These are phyloP conservation scores for Podospora pseudocomata DNA, from an alignment of 495 filamentous ascomycete species.

Conservation along the genomic window DNA sequence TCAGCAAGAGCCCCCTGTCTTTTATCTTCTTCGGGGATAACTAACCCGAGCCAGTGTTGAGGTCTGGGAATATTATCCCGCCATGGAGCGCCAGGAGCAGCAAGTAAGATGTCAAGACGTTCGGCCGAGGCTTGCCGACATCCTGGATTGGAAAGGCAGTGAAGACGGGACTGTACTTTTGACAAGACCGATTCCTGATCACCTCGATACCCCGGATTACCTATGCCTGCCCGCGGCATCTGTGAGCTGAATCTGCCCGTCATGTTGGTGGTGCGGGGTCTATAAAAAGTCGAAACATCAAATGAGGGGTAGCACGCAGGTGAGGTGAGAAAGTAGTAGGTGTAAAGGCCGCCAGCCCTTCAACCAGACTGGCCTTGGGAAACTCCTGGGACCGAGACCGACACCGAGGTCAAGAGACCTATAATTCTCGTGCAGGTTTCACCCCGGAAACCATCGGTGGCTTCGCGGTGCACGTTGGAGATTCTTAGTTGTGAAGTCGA, in stretches of 20 bases:
- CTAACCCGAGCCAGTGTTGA: neutral
- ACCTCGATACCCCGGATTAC: neutral
- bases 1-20: neutral
- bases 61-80: neutral
- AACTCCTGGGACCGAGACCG: neutral
- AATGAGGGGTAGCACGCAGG: slow-evolving; percentile 5
- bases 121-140: neutral
- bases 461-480: neutral
- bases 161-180: neutral
- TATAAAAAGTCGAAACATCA: slow-evolving; percentile 13
- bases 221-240: neutral
- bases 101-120: neutral
- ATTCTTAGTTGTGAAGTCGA: neutral
- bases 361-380: neutral
- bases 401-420: neutral
- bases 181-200: neutral
- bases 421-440: neutral
- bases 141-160: neutral
- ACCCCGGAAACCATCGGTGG: neutral
- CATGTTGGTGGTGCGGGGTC: slow-evolving; percentile 3
- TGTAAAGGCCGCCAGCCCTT: neutral
- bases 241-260: slow-evolving; percentile 4
- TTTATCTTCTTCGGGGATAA: neutral
- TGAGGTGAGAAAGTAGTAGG: slow-evolving; percentile 1
- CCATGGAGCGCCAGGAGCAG: neutral